Base-by-base conservation (phyloP, 768 basidiomycete genomes). In the Collybia nuda region DNA sequence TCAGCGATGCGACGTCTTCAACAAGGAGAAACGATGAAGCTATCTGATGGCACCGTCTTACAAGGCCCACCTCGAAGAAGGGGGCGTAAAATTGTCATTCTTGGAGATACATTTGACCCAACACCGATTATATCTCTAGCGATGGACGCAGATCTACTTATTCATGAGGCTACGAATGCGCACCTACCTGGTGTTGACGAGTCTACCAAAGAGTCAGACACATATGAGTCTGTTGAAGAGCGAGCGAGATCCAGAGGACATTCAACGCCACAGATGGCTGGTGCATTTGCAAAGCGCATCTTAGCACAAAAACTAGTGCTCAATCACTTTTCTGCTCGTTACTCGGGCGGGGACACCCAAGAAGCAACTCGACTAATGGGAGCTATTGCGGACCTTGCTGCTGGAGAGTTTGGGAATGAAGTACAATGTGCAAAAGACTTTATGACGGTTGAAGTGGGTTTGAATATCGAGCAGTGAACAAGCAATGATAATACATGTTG, bases 101-200 rank as follows among this genome's bases (percentile, higher is more conserved):
- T 95, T 29, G 93, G 93, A 0, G 94, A 95, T 58, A 93, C 92
- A 4, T 85, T 77, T 61, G 84, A 96, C 64, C 87, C 88, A 5
- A 84, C 83, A n/a, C 72, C 80, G 3, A 85, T 89, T 32, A 71
- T 70, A 18, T 66, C 70, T 7, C 65, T 92, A 6, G 88, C 88
- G 17, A 64, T 67, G 62, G 81, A 81, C 47, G 80, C 86, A 24
- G 87, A 92, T 54, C 55, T 95, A 38, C 69, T 95, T 23, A 74
- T 96, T 24, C 93, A 97, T 60, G 93, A 97, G 68, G 88, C 90
- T 8, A 96, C 93, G 7, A 96, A 95, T 62, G 89, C 92, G 1
- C 82, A 88, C 68, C 69, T 97, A 3, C 85, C 84, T 1, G 79
- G 75, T 2, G 65, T 90, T 51, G 85, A 89, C 55, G 62, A 68